Evolutionary conservation across 2,329 filamentous ascomycete genomes (phyloP).

Genomic region (Colletotrichum sp.): DNA sequence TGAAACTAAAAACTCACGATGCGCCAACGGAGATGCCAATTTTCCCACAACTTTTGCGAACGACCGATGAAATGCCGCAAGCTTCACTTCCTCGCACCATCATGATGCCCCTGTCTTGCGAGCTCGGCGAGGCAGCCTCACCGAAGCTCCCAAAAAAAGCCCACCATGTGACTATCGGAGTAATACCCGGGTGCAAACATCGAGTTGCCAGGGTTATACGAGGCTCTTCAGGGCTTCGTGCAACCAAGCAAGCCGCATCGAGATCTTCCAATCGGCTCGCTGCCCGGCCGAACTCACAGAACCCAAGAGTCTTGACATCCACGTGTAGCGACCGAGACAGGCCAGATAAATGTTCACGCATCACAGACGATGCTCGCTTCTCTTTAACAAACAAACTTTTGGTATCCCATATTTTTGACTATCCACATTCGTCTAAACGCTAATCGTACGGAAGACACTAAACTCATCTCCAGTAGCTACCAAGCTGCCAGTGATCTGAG

Average conservation of each 20-base stretch:
- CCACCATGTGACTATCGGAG: neutral
- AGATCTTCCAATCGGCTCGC: neutral
- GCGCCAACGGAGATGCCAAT: neutral
- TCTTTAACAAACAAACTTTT: conserved; percentile 12
- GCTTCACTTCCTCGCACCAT: neutral
- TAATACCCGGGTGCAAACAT: conserved; percentile 7
- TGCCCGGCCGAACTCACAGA: neutral
- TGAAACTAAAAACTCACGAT: neutral
- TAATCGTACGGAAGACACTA: conserved; percentile 84
- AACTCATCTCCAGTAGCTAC: conserved; percentile 93
- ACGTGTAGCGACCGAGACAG: neutral
- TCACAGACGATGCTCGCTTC: neutral
- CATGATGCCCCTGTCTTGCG: neutral
- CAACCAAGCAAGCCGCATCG: neutral
- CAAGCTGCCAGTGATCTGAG: conserved; percentile 88
- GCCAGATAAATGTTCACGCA: neutral
- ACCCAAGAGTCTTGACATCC: neutral
- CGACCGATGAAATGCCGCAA: neutral
- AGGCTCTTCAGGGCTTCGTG: neutral
- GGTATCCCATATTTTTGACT: conserved; percentile 19
- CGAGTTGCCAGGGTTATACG: neutral
- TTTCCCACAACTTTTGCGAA: neutral
- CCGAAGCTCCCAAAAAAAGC: neutral
- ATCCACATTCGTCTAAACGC: conserved; percentile 60
- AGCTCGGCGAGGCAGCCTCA: neutral